Base-by-base conservation (phyloP, 352 stramenopile species). In the Hyaloperonospora brassicae region DNA sequence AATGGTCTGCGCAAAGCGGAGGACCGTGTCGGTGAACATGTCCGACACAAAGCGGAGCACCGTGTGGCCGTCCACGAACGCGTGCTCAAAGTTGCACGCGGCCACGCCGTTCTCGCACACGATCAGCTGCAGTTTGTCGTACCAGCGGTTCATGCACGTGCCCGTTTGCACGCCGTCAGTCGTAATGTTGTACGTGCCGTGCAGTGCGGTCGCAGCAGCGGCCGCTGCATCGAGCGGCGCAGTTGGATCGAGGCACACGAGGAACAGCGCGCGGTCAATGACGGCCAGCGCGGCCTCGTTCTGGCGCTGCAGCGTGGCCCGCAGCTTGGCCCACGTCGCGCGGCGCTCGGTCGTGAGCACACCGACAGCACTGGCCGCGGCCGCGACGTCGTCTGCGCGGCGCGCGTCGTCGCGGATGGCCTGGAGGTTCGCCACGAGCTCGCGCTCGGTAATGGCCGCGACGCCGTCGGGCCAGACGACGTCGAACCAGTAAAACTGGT, bases 1-100 rank as follows among this genome's bases (percentile, higher is more conserved):
- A 57, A 98, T 98, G 14, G 80, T 95, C 70, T 96, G 86, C 31
- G 89, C 93, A 73, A 97, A 98, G 35, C 86, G 81, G 50, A 95
- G 93, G 62, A 95, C 93, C 10, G 83, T 94, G 69, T 96, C 87
- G 5, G 86, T 95, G 73, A 91, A 95, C 34, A 96, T 77, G 60
- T 95, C 86, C 45, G 81, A 95, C 14, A 89, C 80, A 50, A 93
- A 90, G 41, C 83, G 82, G 47, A 95, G 65, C 14, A 97, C 93
- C n/a, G 94, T 98, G 77, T 98, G 95, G 14, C 95, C 95, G 69
- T 98, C 95, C 41, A 98, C 95, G 31, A 95, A 95, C 50, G 89
- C 96, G 72, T 98, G 95, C 78, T 98, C 94, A 76, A 98, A 98
- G 73, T 98, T 98, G 64, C 98, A 90, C 17, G 91, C 92, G 13